Percentiles rank a stretch among this genome's conserved stretches.
phyloP scores from a whole-genome alignment of 148 eudicot species.

The Agrostemma githago region DNA sequence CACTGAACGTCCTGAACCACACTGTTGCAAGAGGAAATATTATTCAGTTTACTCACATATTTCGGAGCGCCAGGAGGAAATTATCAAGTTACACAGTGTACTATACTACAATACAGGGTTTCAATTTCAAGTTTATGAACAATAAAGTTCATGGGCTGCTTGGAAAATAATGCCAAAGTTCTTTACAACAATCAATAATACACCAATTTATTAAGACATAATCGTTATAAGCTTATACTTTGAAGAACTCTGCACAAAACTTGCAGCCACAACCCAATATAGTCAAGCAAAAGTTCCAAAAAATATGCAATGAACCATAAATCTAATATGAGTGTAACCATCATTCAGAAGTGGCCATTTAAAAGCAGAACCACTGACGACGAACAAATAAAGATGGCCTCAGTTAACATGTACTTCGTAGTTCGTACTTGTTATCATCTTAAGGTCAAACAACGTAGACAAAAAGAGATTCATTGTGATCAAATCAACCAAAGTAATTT shows the following conservation, averaged over 20 bases:
- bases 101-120: no score
- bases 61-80: no score
- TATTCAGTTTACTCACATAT: no score
- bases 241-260: background rate
- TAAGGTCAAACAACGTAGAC: conserved; percentile 18
- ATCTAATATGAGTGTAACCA: background rate
- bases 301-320: background rate
- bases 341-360: background rate
- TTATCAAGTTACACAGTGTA: no score
- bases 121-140: no score
- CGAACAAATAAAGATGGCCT: conserved; percentile 11
- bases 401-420: conserved; percentile 6
- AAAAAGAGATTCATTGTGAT: conserved; percentile 6
- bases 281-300: background rate
- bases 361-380: background rate
- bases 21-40: conserved; percentile 16
- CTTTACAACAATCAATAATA: background rate
- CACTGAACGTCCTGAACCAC: conserved; percentile 29
- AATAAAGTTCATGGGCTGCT: no score
- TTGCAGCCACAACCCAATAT: background rate
- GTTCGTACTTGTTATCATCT: conserved; percentile 7
- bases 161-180: no score
- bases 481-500: background rate
- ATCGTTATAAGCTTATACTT: background rate
- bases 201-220: no score